phyloP scores from a whole-genome alignment of 2,329 filamentous ascomycete species.

The Fusarium liriodendri region DNA sequence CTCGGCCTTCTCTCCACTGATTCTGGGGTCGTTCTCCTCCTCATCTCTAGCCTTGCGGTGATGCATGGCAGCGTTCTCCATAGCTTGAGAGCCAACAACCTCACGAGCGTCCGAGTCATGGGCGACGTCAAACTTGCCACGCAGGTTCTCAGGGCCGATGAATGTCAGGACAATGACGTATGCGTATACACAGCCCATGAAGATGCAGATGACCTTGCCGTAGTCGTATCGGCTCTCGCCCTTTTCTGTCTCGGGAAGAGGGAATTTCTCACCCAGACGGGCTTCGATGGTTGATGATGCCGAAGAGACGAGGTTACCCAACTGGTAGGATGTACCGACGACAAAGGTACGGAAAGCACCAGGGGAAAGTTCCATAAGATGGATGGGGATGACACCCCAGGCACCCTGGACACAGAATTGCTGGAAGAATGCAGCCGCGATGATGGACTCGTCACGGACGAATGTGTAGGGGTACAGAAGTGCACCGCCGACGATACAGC shows the following conservation, averaged over 20 bases:
- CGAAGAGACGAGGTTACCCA: slow-evolving; percentile 79
- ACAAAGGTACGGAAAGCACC: slow-evolving; percentile 80
- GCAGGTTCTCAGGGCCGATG: slow-evolving; percentile 68
- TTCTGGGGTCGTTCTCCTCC: slow-evolving; percentile 27
- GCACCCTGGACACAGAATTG: slow-evolving; percentile 83
- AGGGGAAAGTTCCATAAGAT: slow-evolving; percentile 81
- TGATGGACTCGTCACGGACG: slow-evolving; percentile 69
- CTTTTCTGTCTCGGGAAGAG: slow-evolving; percentile 67
- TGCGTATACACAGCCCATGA: slow-evolving; percentile 85
- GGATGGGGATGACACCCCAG: slow-evolving; percentile 82
- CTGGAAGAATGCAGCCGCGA: slow-evolving; percentile 86
- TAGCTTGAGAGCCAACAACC: slow-evolving; percentile 54
- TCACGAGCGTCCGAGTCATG: slow-evolving; percentile 62
- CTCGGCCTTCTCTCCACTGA: slow-evolving; percentile 22
- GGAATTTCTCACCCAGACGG: slow-evolving; percentile 79
- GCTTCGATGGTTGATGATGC: slow-evolving; percentile 81
- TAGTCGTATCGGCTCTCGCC: slow-evolving; percentile 73
- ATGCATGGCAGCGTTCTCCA: slow-evolving; percentile 31
- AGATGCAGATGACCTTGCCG: slow-evolving; percentile 88
- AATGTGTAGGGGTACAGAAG: slow-evolving; percentile 88
- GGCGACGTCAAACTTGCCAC: slow-evolving; percentile 61
- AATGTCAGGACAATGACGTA: slow-evolving; percentile 72
- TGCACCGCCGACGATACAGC: slow-evolving; percentile 75
- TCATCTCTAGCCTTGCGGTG: slow-evolving; percentile 18
- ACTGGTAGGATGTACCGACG: slow-evolving; percentile 79